Evolutionary conservation across 1,139 yeast genomes (phyloP).

Genomic region (Hyphopichia khmerensis): DNA sequence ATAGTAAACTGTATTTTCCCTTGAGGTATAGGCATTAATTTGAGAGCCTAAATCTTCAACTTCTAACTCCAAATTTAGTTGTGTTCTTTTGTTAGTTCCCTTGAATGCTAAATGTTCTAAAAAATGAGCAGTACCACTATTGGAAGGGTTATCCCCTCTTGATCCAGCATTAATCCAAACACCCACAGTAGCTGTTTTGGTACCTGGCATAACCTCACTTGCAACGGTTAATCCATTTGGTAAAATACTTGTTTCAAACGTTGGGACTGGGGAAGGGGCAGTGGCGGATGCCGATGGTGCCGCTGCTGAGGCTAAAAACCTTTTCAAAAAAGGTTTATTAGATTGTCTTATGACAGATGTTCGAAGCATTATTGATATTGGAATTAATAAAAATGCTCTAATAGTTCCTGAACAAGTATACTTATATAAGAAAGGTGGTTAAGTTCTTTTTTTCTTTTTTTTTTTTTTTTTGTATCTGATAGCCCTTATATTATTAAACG

Average conservation of each 20-base stretch:
- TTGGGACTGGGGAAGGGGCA: constrained; percentile 14
- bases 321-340: background rate
- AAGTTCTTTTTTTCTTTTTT: no score
- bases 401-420: no score
- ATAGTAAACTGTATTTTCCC: constrained; percentile 96
- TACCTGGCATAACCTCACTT: constrained; percentile 81
- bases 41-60: constrained; percentile 97
- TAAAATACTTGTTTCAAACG: constrained; percentile 25
- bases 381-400: background rate
- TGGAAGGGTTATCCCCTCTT: constrained; percentile 84
- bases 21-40: constrained; percentile 92
- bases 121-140: constrained; percentile 95
- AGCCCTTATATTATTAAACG: background rate
- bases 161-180: constrained; percentile 98
- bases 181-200: constrained; percentile 95
- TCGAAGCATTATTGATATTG: background rate
- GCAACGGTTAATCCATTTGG: constrained; percentile 91
- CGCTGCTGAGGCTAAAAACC: constrained; percentile 3
- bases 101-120: constrained; percentile 94
- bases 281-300: constrained; percentile 1
- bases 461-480: no score
- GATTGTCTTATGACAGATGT: background rate
- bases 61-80: constrained; percentile 81
- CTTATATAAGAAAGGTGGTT: no score
- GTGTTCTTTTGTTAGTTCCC: constrained; percentile 85